Conservation (phyloP, 75 land plant genomes). For the Adiantum capillusveneris region DNA sequence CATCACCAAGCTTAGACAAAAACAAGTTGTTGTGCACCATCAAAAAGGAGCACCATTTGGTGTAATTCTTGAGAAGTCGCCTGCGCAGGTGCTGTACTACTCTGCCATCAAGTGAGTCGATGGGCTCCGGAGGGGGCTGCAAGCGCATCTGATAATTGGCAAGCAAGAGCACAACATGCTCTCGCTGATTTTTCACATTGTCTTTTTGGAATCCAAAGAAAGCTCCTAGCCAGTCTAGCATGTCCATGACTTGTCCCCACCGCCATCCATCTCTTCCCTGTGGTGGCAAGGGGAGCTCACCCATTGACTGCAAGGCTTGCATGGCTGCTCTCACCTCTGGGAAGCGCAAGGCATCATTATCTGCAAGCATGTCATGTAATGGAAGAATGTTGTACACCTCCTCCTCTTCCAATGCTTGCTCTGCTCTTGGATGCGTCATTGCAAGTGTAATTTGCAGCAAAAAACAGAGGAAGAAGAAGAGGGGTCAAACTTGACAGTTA, state of each 20-base stretch:
- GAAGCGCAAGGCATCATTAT: constrained; percentile 25
- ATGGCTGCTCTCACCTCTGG: constrained; percentile 38
- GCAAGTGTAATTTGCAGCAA: too few species aligned
- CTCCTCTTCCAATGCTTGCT: not conserved
- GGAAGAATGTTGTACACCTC: constrained; percentile 29
- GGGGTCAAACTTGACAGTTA: too few species aligned
- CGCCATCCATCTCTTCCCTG: not conserved
- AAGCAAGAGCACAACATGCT: constrained; percentile 34
- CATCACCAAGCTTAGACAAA: not conserved
- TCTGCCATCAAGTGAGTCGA: constrained; percentile 1
- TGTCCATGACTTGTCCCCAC: constrained; percentile 10
- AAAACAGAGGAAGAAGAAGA: too few species aligned
- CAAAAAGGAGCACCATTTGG: constrained; percentile 19
- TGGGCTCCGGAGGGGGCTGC: constrained; percentile 9
- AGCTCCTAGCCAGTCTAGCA: constrained; percentile 34
- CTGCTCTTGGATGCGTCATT: too few species aligned
- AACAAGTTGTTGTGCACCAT: constrained; percentile 29
- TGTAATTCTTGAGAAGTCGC: constrained; percentile 20
- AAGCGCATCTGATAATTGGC: constrained; percentile 35
- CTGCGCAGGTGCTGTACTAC: constrained; percentile 13
- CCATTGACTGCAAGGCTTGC: constrained; percentile 15
- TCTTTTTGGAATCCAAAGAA: constrained; percentile 45
- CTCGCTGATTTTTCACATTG: constrained; percentile 42
- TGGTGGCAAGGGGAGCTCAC: constrained; percentile 19
- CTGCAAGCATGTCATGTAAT: constrained; percentile 14